Percentiles rank a stretch among this genome's conserved stretches.
These are phyloP conservation scores for Butyriboletus loyo DNA, from an alignment of 768 basidiomycete species.

Conservation along the genomic window DNA sequence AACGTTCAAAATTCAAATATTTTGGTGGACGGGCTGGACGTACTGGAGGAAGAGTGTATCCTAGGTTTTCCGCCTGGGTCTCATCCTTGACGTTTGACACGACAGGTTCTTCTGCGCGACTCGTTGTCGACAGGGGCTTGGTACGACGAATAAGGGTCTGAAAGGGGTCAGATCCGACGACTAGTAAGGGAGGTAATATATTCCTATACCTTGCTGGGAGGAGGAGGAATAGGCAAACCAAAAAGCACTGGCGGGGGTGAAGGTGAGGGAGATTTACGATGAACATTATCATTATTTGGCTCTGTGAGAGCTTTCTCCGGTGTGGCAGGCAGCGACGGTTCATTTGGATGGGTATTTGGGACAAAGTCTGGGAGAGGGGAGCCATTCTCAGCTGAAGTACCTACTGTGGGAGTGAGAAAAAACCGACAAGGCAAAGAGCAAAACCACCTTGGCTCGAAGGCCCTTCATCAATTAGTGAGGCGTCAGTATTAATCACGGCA, in stretches of 20 bases:
- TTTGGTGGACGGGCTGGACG: not conserved
- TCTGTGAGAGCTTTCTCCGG: slow-evolving; percentile 12
- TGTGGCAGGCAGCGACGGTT: slow-evolving; percentile 39
- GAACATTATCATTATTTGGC: slow-evolving; percentile 8
- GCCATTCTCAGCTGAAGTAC: slow-evolving; percentile 7
- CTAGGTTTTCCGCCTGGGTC: slow-evolving; percentile 3
- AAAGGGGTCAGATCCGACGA: not conserved
- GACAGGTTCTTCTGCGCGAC: slow-evolving; percentile 4
- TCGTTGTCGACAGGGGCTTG: slow-evolving; percentile 14
- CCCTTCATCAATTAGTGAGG: slow-evolving; percentile 29
- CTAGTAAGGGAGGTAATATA: not conserved
- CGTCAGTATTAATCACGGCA: slow-evolving; percentile 42
- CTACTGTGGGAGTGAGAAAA: slow-evolving; percentile 1
- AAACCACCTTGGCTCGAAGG: slow-evolving; percentile 20
- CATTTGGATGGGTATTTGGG: slow-evolving; percentile 51
- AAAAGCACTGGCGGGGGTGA: slow-evolving; percentile 21
- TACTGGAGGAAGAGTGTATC: slow-evolving; percentile 27
- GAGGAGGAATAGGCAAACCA: slow-evolving; percentile 22
- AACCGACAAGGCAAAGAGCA: not conserved
- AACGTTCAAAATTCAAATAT: not conserved
- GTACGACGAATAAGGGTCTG: slow-evolving; percentile 26
- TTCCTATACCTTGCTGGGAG: slow-evolving; percentile 20
- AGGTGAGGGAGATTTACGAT: slow-evolving; percentile 8
- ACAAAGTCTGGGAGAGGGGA: slow-evolving; percentile 48
- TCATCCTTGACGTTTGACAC: slow-evolving; percentile 8